Percentiles rank a stretch among this genome's conserved stretches.
These are phyloP conservation scores for Elsinoe batatas DNA, from an alignment of 2,329 filamentous ascomycete species.

Conservation along the genomic window DNA sequence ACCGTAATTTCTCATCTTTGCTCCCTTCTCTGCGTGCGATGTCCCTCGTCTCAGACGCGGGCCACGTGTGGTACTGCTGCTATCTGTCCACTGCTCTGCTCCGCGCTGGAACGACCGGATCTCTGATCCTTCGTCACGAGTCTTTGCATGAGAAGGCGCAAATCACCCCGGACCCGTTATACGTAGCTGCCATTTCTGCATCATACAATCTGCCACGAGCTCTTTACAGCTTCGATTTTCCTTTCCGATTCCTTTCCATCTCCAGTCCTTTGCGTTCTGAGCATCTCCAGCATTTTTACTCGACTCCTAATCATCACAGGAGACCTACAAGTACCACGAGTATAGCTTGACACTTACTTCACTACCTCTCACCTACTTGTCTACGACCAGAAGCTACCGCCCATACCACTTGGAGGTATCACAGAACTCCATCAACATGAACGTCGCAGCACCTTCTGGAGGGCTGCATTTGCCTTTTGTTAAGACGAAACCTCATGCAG, in stretches of 20 bases:
- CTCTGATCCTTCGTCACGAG: conserved; percentile 1
- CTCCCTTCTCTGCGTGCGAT: neutral
- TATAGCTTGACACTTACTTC: no score
- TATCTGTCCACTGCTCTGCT: neutral
- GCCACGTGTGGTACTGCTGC: neutral
- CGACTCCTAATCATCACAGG: neutral
- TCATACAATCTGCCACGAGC: conserved; percentile 1
- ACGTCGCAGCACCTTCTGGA: conserved; percentile 28
- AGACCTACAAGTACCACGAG: conserved; percentile 3
- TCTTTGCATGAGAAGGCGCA: neutral
- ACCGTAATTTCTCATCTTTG: conserved; percentile 2
- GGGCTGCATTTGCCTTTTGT: conserved; percentile 32
- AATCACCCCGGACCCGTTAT: conserved; percentile 3
- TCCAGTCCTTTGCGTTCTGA: conserved; percentile 4
- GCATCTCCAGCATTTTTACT: conserved; percentile 9
- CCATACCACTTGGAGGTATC: neutral
- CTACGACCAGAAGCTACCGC: conserved; percentile 7
- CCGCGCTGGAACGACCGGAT: neutral
- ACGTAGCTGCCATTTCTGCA: conserved; percentile 7
- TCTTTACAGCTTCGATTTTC: conserved; percentile 6
- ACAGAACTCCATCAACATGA: conserved; percentile 26
- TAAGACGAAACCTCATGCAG: conserved; percentile 19
- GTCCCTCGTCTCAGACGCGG: conserved; percentile 1
- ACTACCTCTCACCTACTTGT: conserved; percentile 4
- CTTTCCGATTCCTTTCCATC: conserved; percentile 6